Conservation (phyloP, 257 asterid genomes). For the Leonotis leonurus region DNA sequence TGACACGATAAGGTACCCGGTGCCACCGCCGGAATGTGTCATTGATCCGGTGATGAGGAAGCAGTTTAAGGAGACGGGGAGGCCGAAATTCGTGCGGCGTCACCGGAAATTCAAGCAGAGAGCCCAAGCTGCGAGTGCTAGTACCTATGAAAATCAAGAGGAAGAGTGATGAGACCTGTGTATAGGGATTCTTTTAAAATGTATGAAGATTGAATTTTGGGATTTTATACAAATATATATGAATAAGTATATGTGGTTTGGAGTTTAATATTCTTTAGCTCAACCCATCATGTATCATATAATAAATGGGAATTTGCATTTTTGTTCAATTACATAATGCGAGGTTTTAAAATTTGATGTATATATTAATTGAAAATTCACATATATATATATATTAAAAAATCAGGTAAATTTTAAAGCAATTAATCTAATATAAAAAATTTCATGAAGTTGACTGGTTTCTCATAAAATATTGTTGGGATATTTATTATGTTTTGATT, state of each 20-base stretch:
- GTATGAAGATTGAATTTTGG: neutral
- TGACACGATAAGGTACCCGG: constrained; percentile 48
- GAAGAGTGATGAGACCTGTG: constrained; percentile 22
- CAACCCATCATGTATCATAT: constrained; percentile 8
- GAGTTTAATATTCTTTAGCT: constrained; percentile 14
- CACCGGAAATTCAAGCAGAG: constrained; percentile 38
- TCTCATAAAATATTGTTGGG: no score
- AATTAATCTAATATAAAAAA: no score
- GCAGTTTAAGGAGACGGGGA: constrained; percentile 56
- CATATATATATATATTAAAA: no score
- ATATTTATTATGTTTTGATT: no score
- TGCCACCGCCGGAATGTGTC: constrained; percentile 66
- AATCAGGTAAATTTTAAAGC: no score
- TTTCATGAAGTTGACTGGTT: no score
- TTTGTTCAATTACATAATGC: neutral
- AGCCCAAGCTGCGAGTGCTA: constrained; percentile 26
- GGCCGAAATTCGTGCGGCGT: constrained; percentile 44
- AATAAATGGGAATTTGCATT: constrained; percentile 1
- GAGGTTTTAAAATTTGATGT: neutral
- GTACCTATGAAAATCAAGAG: constrained; percentile 35
- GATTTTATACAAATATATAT: constrained; percentile 18
- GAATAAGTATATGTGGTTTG: neutral
- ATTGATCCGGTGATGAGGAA: constrained; percentile 42
- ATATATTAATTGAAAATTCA: no score
- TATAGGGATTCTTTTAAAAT: neutral